Base-by-base conservation (phyloP, 106 monocot species). In the Ottelia alismoides region DNA sequence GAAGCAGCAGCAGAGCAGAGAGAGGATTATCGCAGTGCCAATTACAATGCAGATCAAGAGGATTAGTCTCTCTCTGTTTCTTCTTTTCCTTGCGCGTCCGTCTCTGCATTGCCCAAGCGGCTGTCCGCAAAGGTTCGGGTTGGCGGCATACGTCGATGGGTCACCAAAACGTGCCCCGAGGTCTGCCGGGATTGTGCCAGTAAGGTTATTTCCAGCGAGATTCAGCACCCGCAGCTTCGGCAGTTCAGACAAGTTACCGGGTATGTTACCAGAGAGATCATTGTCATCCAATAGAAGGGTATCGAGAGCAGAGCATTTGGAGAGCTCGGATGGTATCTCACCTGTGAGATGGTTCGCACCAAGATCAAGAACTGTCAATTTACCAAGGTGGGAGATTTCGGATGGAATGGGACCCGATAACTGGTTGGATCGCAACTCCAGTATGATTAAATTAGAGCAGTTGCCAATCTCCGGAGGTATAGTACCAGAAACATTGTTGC, bases 381-480 rank as follows among this genome's bases (percentile, higher is more conserved):
- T 64, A 28, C 65, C 22, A 20, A 85, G 72, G 30, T 60, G 64
- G 5, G 79, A 76, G 29, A 96, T 55, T n/a, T 76, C 74, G 25
- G 19, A 59, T 0, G 96, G 88, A 25, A 96, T 77, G 18, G 14
- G 19, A 25, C 96, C 96, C 3, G 82, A 69, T 4, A 89, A 23
- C 10, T 51, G 48, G 55, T 89, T 96, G 28, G 54, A 60, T 0
- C 70, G 54, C 26, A 96, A 52, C 50, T 84, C 74, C 17, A 96
- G 69, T 0, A 66, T 30, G 0, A 85, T 82, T 29, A 96, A 79
- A 45, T 85, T 76, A 1, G 79, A 74, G 55, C 81, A 75, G 64
- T 96, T 79, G 24, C 79, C 81, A 4, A 89, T 68, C 64, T 84
- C 85, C 1, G 69, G 49, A 0, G 96, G 89, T 12, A 96, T 74